These are phyloP conservation scores for Suhomyces bokatorum DNA, from an alignment of 1,139 yeast species.

Conservation along the genomic window DNA sequence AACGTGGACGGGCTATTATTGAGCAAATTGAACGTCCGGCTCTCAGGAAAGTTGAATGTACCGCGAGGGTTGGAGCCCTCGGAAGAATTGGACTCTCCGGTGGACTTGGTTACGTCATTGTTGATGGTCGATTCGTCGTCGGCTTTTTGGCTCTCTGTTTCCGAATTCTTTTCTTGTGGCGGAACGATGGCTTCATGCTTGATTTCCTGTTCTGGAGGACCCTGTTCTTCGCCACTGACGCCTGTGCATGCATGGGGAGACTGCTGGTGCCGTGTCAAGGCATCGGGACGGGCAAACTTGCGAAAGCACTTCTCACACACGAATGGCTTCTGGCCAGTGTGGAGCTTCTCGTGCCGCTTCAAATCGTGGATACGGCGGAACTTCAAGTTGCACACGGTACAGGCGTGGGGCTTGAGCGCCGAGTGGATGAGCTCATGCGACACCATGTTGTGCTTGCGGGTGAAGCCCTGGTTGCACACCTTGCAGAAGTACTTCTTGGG, in stretches of 20 bases:
- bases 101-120: background rate
- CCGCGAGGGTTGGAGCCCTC: background rate
- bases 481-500: conserved; percentile 49
- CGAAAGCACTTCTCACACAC: conserved; percentile 62
- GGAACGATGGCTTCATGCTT: too few relatives aligned
- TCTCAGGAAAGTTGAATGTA: background rate
- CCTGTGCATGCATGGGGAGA: conserved; percentile 44
- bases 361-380: conserved; percentile 77
- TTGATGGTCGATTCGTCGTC: background rate
- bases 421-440: conserved; percentile 73
- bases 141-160: too few relatives aligned
- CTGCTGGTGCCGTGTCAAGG: conserved; percentile 64
- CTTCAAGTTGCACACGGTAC: conserved; percentile 61
- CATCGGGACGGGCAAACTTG: conserved; percentile 75
- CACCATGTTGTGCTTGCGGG: conserved; percentile 73
- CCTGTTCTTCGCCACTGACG: background rate
- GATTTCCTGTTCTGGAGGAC: background rate
- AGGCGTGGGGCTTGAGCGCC: conserved; percentile 63
- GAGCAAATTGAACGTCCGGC: background rate
- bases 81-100: background rate
- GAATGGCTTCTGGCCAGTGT: conserved; percentile 75
- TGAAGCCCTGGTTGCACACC: conserved; percentile 61
- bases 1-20: background rate
- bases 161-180: too few relatives aligned
- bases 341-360: conserved; percentile 72